Percentiles rank a stretch among this genome's conserved stretches.
Evolutionary conservation across 371 early-diverging fungal genomes (phyloP).

Genomic region (Coelomomyces lativittatus): DNA sequence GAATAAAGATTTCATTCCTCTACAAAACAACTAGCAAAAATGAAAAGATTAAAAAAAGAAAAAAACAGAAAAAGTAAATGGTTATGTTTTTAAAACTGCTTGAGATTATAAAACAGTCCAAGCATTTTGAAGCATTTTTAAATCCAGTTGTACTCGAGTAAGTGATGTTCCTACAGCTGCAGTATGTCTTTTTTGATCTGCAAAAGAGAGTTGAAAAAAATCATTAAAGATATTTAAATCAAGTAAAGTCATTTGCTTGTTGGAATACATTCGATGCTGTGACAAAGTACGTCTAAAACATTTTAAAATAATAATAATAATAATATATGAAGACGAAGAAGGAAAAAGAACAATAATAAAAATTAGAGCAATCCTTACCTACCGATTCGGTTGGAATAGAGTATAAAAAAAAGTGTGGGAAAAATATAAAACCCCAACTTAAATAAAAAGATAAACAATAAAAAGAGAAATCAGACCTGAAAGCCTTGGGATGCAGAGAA

Average conservation of each 20-base stretch:
- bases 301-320: no score
- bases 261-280: neutral
- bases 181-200: neutral
- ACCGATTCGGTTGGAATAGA: no score
- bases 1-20: no score
- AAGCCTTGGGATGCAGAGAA: slow-evolving; percentile 83
- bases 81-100: neutral
- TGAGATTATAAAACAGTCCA: neutral
- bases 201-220: neutral
- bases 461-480: slow-evolving; percentile 26
- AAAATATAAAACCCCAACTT: no score
- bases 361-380: no score
- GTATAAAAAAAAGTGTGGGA: no score
- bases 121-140: neutral
- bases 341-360: no score
- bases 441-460: no score
- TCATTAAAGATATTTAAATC: neutral
- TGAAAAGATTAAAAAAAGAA: no score
- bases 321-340: no score
- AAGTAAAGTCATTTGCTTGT: neutral
- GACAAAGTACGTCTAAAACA: no score
- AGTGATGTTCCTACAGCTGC: neutral
- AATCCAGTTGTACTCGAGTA: neutral
- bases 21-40: no score
- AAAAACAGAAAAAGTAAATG: neutral